Evolutionary conservation across 2,329 filamentous ascomycete genomes (phyloP).

Genomic region (Colletotrichum horii): DNA sequence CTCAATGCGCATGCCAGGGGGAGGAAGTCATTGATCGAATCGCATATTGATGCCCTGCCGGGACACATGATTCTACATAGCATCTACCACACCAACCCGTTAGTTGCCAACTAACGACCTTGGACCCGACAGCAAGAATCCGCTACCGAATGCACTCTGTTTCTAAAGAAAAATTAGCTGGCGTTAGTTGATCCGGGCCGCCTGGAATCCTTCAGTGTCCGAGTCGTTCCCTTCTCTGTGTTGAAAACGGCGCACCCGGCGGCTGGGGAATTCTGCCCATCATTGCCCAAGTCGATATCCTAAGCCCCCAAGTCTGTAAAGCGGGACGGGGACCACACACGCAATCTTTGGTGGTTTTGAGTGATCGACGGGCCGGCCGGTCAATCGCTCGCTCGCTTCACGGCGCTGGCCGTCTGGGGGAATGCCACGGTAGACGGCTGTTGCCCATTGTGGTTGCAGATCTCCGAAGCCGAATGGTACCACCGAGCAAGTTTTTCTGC

Average conservation of each 20-base stretch:
- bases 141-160: neutral
- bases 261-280: neutral
- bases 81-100: neutral
- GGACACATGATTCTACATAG: neutral
- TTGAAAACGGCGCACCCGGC: constrained; percentile 5
- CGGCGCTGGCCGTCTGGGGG: constrained; percentile 16
- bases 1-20: neutral
- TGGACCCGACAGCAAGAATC: neutral
- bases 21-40: neutral
- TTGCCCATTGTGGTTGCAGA: neutral
- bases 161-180: neutral
- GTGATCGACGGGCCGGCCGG: constrained; percentile 14
- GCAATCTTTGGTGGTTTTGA: neutral
- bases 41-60: neutral
- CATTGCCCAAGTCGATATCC: neutral
- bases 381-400: neutral
- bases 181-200: neutral
- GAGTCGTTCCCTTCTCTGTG: neutral
- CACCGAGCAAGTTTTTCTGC: neutral
- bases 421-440: neutral
- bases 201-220: neutral
- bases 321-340: neutral
- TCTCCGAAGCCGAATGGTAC: constrained; percentile 1
- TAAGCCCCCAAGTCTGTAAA: constrained; percentile 7
- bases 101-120: neutral